Base-by-base conservation (phyloP, 2,329 filamentous ascomycete species). In the Alternaria brassicicola region DNA sequence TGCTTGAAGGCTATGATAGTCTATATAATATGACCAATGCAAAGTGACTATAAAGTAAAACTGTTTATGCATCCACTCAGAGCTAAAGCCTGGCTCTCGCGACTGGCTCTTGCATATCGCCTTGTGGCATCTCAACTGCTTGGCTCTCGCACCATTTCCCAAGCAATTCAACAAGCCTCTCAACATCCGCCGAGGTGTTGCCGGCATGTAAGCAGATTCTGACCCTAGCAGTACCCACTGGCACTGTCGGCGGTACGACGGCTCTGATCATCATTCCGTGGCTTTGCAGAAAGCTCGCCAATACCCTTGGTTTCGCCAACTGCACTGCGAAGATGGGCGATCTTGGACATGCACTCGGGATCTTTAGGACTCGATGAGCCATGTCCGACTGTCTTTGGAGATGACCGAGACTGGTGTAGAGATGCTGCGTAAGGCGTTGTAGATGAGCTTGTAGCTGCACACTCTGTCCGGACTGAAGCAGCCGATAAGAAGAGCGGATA, bases 131-230 rank as follows among this genome's bases (percentile, higher is more conserved):
- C 9, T 52, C 42, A 51, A 6, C 26, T 21, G 39, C 25, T 8
- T 50, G 30, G n/a, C 38, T 35, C 17, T 63, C 42, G 49, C 68
- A 69, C 77, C 77, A 79, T 15, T 60, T 61, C 39, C 67, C 68
- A 28, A 79, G 68, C 5, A 69, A 59, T 21, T 52, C 23, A 1
- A 76, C 68, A 5, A 80, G 70, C 17, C 33, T 64, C 30, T 71
- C 54, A 6, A 81, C 65, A 46, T 82, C 65, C 1, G 63, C 69
- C 15, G 68, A 57, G 3, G 78, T 80, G 50, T 81, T 81, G 7
- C 68, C 69, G 3, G 79, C 79, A 61, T 82, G 79, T 30, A 82
- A 59, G 17, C 77, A 74, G 2, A 82, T 58, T 23, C 78, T 70
- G 4, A 82, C 66, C n/a, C 80, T 70, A 45, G 70, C 70, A 19